Evolutionary conservation across 1,284 basidiomycete genomes (phyloP).

Genomic region (Sanghuangporus sanghuang): DNA sequence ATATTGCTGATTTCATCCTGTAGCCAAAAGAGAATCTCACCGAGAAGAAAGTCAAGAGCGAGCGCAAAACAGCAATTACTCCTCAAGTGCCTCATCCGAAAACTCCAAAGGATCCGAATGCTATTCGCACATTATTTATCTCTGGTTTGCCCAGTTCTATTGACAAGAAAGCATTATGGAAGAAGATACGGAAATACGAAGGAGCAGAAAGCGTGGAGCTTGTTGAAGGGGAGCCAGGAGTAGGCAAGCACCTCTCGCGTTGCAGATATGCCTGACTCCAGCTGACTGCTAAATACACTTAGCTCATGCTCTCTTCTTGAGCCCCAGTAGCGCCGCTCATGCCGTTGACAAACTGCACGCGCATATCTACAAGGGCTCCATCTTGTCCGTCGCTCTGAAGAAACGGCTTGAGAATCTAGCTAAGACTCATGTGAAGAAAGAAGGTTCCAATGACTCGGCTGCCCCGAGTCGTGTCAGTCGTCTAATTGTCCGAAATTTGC

Average conservation of each 20-base stretch:
- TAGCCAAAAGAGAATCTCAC: constrained; percentile 25
- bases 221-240: constrained; percentile 6
- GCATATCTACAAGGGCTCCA: constrained; percentile 87
- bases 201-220: constrained; percentile 57
- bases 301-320: constrained; percentile 78
- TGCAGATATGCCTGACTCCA: constrained; percentile 12
- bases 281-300: not conserved
- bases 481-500: constrained; percentile 90
- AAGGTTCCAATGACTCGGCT: constrained; percentile 26
- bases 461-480: constrained; percentile 70
- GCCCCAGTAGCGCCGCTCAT: constrained; percentile 65
- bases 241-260: constrained; percentile 1
- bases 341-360: constrained; percentile 85
- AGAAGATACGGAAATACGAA: constrained; percentile 77
- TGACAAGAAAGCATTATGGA: constrained; percentile 79
- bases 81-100: constrained; percentile 30
- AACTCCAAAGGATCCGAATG: constrained; percentile 57
- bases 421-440: constrained; percentile 36
- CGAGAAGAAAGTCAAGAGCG: constrained; percentile 40
- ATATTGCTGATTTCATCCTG: not conserved
- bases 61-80: constrained; percentile 34
- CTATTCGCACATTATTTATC: constrained; percentile 77
- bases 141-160: constrained; percentile 68
- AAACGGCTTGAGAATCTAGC: constrained; percentile 74
- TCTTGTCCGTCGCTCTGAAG: constrained; percentile 88